Base-by-base conservation (phyloP, 2,329 filamentous ascomycete species). In the Cladosporium velox region DNA sequence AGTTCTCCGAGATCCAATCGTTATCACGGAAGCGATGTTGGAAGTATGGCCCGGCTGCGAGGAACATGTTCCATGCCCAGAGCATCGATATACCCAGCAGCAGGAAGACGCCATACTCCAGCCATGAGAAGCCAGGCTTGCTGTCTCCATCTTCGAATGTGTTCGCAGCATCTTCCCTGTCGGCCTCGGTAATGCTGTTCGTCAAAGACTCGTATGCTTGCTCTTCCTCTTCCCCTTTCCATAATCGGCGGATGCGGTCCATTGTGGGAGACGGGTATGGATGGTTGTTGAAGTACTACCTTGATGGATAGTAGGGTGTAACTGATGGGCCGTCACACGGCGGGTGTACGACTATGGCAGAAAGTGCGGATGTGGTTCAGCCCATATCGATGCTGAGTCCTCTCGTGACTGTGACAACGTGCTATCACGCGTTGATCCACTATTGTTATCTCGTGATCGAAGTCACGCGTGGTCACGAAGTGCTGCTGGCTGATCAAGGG, bases 41-140 rank as follows among this genome's bases (percentile, higher is more conserved):
- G 80, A 98, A 97, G 82, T 98, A 98, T 4, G 94, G 92, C 1
- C 92, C 92, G 10, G 94, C 93, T 55, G 95, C 94, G 72, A 98
- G 87, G 78, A 98, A 97, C 94, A 97, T 97, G 82, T 98, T 98
- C 94, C 94, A 98, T 65, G 94, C 93, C 94, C 94, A 98, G 54
- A 98, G 85, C 95, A 98, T 98, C 62, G 93, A 91, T 65, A 97
- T 85, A 60, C 95, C 95, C 30, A 98, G 83, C 60, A 97, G 81
- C 65, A 90, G 83, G 78, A 98, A 98, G 75, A 97, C 89, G 72
- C 80, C 82, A 79, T 98, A 99, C 77, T 96, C 91, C 41, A 91
- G 75, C 88, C 91, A 93, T 68, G 92, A 96, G 80, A 97, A 97
- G 57, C 64, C 35, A n/a, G 63, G 38, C 35, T 60, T 54, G 52